Evolutionary conservation across 306 rosid genomes (phyloP), one percentile per base, ranked within the genome.

Genomic region (Comarum palustre): DNA sequence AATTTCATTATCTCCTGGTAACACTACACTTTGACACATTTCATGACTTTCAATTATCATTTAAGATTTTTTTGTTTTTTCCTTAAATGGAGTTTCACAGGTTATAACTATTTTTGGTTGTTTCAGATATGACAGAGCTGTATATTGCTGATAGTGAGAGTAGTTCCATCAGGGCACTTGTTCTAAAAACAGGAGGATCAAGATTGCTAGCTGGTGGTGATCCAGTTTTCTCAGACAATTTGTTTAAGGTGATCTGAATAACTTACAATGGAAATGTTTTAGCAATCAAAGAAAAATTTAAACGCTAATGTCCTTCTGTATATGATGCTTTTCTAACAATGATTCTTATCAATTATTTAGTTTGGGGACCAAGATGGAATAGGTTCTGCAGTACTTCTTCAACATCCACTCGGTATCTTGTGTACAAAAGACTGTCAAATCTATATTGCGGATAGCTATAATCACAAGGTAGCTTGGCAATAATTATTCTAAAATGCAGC

Each of bases 131-230:
- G 29, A 80, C 8, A 68, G 91, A 89, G 90, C 71, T 86, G 10
- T 93, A 86, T 77, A 27, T 93, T 10, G 97, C 98, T 79, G 98
- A 93, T 75, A 93, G 98, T 84, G 98, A 93, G 87, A 93, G 98
- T 82, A 93, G 97, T 86, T 93, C 98, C 62, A 84, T 93, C 78
- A 88, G 98, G 84, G 92, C 83, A 43, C 83, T 91, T 79, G 83
- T 82, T 85, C 75, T 91, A 74, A 86, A 84, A 88, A 86, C 94
- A 48, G 96, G 96, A 81, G 97, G 96, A 80, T 91, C 96, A 4
- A 86, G 84, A 75, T 84, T 93, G 85, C 80, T 93, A 78, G 97
- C 84, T 71, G 98, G 98, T 52, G 98, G 98, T 54, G 98, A 93
- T 67, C 86, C 98, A 52, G 6, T 82, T 69, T 86, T 86, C 71